Conservation (phyloP, 768 basidiomycete genomes). For the Lentinula sp. region DNA sequence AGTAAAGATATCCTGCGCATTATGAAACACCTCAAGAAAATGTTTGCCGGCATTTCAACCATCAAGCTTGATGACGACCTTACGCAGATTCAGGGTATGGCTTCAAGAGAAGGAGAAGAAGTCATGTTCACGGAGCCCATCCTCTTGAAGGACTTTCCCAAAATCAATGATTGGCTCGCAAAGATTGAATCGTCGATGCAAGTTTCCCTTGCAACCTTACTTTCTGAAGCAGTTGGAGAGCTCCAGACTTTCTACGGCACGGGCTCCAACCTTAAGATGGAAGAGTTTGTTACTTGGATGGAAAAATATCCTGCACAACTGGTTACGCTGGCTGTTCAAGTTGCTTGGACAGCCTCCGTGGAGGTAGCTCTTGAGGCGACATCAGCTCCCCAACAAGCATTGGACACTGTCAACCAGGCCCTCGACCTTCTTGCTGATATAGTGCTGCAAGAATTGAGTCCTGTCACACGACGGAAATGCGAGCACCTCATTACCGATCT, state of each 20-base stretch:
- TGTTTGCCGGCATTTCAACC: constrained; percentile 97
- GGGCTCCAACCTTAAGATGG: constrained; percentile 49
- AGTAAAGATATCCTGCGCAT: constrained; percentile 97
- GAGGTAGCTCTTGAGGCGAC: constrained; percentile 61
- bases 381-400: constrained; percentile 52
- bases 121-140: constrained; percentile 82
- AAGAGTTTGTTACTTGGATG: constrained; percentile 84
- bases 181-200: constrained; percentile 93
- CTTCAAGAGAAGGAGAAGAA: constrained; percentile 94
- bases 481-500: constrained; percentile 98
- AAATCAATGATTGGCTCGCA: constrained; percentile 98
- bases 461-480: constrained; percentile 94
- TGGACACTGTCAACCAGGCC: constrained; percentile 73
- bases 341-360: constrained; percentile 87
- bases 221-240: constrained; percentile 76
- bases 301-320: constrained; percentile 94
- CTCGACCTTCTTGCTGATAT: constrained; percentile 96
- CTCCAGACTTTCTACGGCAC: constrained; percentile 76
- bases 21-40: constrained; percentile 99
- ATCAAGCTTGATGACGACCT: constrained; percentile 83
- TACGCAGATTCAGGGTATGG: constrained; percentile 87
- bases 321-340: constrained; percentile 91
- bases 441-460: constrained; percentile 82
- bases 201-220: constrained; percentile 74
- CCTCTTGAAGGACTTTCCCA: constrained; percentile 85